Evolutionary conservation across 768 basidiomycete species (phyloP), one percentile per base, ranked within the genome.

Genomic region (Omphalotus guepiniiformis): DNA sequence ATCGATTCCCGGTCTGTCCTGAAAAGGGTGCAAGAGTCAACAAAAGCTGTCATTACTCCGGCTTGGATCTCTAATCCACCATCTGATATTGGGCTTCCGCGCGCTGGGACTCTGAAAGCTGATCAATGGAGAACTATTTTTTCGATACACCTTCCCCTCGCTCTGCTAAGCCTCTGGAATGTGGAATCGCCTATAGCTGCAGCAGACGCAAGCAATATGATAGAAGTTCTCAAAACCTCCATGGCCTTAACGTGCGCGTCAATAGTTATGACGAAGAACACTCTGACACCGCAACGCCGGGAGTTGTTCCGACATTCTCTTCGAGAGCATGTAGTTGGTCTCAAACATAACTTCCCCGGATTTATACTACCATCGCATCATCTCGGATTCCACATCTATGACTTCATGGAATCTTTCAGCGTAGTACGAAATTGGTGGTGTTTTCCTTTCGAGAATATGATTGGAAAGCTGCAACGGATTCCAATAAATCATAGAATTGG

Each of bases 61-160:
- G 23, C 52, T 6, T 54, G 56, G 53, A 7, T 51, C 16, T n/a
- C 18, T 18, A 19, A 27, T 2, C 47, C 49, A 5, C 56, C 56
- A 13, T 16, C n/a, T 1, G 39, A 57, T 23, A 26, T 51, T 32
- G 56, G 56, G 6, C 16, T 21, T 6, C 19, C 40, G 2, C 13
- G 12, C 4, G 58, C 55, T 13, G 57, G 64, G 4, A 60, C 43
- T 0, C 39, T 65, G n/a, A 65, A 65, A 38, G 58, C 58, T 1
- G 59, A 63, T 6, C 25, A 65, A 25, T 65, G 62, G 60, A 12
- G 49, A 1, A 43, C 48, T 0, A 11, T 58, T 1, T 35, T 39
- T 15, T 53, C 41, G 0, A 40, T 61, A 16, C 52, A 60, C 25
- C 38, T 65, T 1, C 62, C 60, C 0, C 22, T 65, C 1, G 51